Evolutionary conservation across 495 filamentous ascomycete genomes (phyloP).

Genomic region (Penicillium paradoxum): DNA sequence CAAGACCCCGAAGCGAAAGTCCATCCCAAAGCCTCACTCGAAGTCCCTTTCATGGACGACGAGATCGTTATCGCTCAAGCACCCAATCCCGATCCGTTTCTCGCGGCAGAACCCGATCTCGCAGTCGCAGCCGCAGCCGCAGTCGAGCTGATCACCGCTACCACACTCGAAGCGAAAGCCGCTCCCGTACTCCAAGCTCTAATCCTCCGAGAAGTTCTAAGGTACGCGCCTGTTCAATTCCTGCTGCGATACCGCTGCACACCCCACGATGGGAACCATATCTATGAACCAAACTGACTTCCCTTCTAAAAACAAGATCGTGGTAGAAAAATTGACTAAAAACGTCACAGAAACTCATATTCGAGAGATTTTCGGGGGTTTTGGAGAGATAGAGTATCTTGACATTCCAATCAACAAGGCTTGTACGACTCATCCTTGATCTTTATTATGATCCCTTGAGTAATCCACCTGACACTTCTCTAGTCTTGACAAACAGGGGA

Average conservation of each 20-base stretch:
- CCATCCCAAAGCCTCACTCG: slow-evolving; percentile 32
- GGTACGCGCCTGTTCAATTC: slow-evolving; percentile 29
- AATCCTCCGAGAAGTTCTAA: slow-evolving; percentile 53
- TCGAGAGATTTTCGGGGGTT: slow-evolving; percentile 85
- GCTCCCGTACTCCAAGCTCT: slow-evolving; percentile 41
- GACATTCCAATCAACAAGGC: slow-evolving; percentile 84
- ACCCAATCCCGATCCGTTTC: slow-evolving; percentile 43
- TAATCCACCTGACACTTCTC: neutral
- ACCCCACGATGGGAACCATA: neutral
- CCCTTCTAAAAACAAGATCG: slow-evolving; percentile 57
- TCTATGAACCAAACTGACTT: neutral
- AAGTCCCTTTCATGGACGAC: slow-evolving; percentile 33
- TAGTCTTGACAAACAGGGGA: slow-evolving; percentile 86
- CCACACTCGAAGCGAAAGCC: slow-evolving; percentile 43
- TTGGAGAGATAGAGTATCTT: slow-evolving; percentile 78
- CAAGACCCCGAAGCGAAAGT: slow-evolving; percentile 46
- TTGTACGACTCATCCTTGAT: slow-evolving; percentile 50
- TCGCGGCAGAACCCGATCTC: slow-evolving; percentile 18
- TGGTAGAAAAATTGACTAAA: slow-evolving; percentile 93
- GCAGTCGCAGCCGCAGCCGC: slow-evolving; percentile 27
- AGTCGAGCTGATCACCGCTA: slow-evolving; percentile 35
- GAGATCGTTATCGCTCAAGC: slow-evolving; percentile 35
- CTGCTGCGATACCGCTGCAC: neutral
- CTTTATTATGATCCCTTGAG: neutral
- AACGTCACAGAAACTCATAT: slow-evolving; percentile 88